Evolutionary conservation across 768 basidiomycete genomes (phyloP).

Genomic region (Leucocoprinus birnbaumii): DNA sequence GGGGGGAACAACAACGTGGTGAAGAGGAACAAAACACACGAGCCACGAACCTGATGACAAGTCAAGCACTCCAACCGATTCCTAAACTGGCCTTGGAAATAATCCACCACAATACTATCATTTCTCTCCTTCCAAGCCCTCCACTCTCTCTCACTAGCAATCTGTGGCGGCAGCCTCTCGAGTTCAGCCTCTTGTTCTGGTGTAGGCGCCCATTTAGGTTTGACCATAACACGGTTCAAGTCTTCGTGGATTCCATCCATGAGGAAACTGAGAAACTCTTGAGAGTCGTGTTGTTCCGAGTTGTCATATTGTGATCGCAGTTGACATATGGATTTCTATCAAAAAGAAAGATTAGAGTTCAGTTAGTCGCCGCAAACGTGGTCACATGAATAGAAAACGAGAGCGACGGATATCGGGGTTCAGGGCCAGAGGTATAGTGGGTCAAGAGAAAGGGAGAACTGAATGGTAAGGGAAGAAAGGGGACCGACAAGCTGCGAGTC

Average conservation of each 20-base stretch:
- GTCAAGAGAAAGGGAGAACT: neutral
- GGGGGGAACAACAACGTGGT: too few relatives aligned
- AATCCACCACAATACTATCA: constrained; percentile 93
- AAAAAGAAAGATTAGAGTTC: neutral
- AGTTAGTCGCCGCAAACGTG: neutral
- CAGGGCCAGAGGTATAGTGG: neutral
- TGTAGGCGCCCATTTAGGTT: constrained; percentile 59
- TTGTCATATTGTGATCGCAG: constrained; percentile 75
- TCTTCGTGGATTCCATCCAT: constrained; percentile 92
- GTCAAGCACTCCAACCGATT: constrained; percentile 88
- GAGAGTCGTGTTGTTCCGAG: constrained; percentile 93
- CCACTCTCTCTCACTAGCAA: constrained; percentile 95
- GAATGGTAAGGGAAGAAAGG: neutral
- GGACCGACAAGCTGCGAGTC: too few relatives aligned
- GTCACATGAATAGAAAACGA: neutral
- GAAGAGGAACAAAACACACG: neutral
- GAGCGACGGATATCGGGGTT: neutral
- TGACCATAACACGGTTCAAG: constrained; percentile 77
- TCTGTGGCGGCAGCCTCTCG: constrained; percentile 80
- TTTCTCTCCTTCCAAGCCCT: constrained; percentile 83
- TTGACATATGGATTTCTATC: constrained; percentile 41
- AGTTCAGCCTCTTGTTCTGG: constrained; percentile 86
- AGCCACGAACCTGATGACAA: constrained; percentile 69
- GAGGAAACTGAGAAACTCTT: constrained; percentile 93
- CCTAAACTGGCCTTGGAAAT: constrained; percentile 96